Base-by-base conservation (phyloP, 352 stramenopile species). In the Phytopythium litorale region DNA sequence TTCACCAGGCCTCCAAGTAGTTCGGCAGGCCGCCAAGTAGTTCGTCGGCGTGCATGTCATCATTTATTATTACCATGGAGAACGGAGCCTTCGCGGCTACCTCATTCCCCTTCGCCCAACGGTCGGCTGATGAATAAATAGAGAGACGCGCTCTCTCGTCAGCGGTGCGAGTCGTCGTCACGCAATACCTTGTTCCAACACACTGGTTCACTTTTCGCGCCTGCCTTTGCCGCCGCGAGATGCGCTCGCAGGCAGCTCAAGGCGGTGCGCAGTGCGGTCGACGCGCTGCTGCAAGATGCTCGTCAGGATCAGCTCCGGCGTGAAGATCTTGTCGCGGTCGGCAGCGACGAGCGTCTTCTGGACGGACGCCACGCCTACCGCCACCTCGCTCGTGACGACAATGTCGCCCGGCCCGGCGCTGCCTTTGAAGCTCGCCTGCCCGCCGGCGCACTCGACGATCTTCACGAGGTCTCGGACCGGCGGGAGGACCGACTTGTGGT, bases 401-500 rank as follows among this genome's bases (percentile, higher is more conserved):
- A 87, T 33, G 42, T 78, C 73, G 21, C 60, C 60, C n/a, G 59
- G n/a, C 1, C 42, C 62, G 19, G 70, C 64, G 25, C 69, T 73
- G 40, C 73, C 72, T 58, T 72, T 81, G 5, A 46, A 61, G 18
- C 35, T 50, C 19, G 68, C 76, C 28, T 66, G 67, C 4, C 78
- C 78, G 12, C 78, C 78, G 4, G 75, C 78, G 53, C 71, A 81
- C 63, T 81, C 64, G 12, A 87, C 67, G 52, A 87, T 87, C 52
- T 79, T 84, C 51, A 70, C 61, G 30, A 87, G 60, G 15, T 84
- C 75, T 12, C 75, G 72, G 30, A 74, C 66, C 4, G 78, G 72
- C 11, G 78, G 78, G 42, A 75, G 64, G 19, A 87, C 62, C n/a
- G 66, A 81, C 56, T 83, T 84, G 73, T 87, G 78, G 38, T 71